These are phyloP conservation scores for Auriscalpium vulgare DNA, from an alignment of 768 basidiomycete species.

Conservation along the genomic window DNA sequence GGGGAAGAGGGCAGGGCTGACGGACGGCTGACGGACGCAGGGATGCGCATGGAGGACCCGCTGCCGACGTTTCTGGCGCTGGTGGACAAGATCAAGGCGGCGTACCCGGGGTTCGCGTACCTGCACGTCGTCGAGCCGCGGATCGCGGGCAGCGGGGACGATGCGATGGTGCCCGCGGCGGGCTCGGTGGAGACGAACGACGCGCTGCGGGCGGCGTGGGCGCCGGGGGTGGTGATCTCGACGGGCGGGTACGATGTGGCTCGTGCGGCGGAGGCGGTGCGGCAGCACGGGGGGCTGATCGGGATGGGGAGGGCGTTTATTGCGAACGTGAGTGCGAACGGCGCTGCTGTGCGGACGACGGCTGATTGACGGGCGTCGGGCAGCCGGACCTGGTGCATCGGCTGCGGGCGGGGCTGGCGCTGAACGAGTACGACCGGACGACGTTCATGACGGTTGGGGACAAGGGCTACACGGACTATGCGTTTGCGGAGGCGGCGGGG, in stretches of 20 bases:
- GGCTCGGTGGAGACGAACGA: not conserved
- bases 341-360: constrained; percentile 7
- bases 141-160: not conserved
- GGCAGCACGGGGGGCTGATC: not conserved
- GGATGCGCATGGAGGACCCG: constrained; percentile 10
- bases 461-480: constrained; percentile 6
- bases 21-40: not conserved
- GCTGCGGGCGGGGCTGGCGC: constrained; percentile 5
- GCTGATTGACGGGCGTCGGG: constrained; percentile 10
- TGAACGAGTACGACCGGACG: constrained; percentile 11
- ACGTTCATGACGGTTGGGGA: constrained; percentile 9
- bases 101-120: constrained; percentile 26
- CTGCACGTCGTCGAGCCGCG: constrained; percentile 22
- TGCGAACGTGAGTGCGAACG: not conserved
- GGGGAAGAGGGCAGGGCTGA: not conserved
- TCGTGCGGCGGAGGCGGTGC: not conserved
- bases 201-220: constrained; percentile 1
- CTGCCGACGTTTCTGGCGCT: constrained; percentile 19
- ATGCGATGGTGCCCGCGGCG: not conserved
- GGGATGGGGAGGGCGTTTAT: not conserved
- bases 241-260: not conserved
- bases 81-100: constrained; percentile 11
- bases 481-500: not conserved
- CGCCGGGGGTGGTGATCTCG: not conserved
- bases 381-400: constrained; percentile 12